These are phyloP conservation scores for Annona squamosa DNA, from an alignment of 164 flowering plant species.

Conservation along the genomic window DNA sequence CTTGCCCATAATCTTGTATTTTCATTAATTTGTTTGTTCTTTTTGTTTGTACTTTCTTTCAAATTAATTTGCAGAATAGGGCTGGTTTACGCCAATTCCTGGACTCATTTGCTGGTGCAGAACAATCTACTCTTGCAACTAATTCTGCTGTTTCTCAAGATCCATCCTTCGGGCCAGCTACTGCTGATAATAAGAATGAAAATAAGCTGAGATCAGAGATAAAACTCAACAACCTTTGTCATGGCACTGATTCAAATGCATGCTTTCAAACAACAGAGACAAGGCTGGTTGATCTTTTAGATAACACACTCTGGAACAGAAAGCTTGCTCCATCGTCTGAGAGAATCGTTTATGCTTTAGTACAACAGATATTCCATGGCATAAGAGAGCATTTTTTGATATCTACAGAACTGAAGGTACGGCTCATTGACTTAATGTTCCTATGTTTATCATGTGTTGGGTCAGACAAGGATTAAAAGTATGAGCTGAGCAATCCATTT, in stretches of 20 bases:
- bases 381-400: slow-evolving; percentile 89
- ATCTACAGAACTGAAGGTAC: slow-evolving; percentile 86
- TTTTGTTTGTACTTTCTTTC: slow-evolving; percentile 8
- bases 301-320: slow-evolving; percentile 93
- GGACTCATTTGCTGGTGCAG: slow-evolving; percentile 82
- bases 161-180: slow-evolving; percentile 30
- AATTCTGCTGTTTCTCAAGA: slow-evolving; percentile 48
- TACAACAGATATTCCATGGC: slow-evolving; percentile 96
- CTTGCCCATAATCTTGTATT: neutral
- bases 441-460: neutral
- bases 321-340: slow-evolving; percentile 97
- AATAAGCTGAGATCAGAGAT: slow-evolving; percentile 53
- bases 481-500: neutral
- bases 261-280: slow-evolving; percentile 65
- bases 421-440: neutral
- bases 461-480: neutral
- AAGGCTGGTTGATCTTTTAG: slow-evolving; percentile 84
- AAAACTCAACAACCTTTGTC: slow-evolving; percentile 61
- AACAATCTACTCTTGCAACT: slow-evolving; percentile 35
- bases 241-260: slow-evolving; percentile 45
- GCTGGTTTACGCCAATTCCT: slow-evolving; percentile 92
- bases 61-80: slow-evolving; percentile 55
- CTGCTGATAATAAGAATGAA: slow-evolving; percentile 54
- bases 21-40: neutral
- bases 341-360: slow-evolving; percentile 89